Evolutionary conservation across 2,329 filamentous ascomycete species (phyloP).

Genomic region (Xylariaceae sp.): DNA sequence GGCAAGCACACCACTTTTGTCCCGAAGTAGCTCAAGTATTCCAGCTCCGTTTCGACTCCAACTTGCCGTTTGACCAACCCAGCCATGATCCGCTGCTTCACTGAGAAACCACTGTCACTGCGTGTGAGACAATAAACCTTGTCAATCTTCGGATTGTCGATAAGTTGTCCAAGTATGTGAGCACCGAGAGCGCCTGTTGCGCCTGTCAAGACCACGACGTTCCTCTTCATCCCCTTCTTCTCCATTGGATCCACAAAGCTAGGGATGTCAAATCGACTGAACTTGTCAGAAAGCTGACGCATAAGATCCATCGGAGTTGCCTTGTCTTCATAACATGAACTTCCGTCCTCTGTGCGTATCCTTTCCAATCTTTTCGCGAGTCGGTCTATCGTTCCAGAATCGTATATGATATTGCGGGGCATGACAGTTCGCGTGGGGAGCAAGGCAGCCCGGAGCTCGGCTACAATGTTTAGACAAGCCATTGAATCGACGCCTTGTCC

Average conservation of each 20-base stretch:
- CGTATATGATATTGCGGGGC: conserved; percentile 55
- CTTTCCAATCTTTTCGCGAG: conserved; percentile 1
- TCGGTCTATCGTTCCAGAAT: conserved; percentile 44
- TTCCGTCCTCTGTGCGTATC: conserved; percentile 1
- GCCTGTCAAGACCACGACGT: conserved; percentile 25
- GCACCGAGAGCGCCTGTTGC: conserved; percentile 37
- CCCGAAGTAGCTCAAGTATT: conserved; percentile 23
- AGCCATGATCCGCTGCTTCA: conserved; percentile 38
- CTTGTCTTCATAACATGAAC: no score
- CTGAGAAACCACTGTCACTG: conserved; percentile 37
- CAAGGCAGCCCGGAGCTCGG: conserved; percentile 27
- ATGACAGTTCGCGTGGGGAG: conserved; percentile 27
- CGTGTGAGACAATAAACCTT: conserved; percentile 54
- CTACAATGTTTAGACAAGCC: conserved; percentile 47
- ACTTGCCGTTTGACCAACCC: conserved; percentile 34
- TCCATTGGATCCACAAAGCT: not conserved
- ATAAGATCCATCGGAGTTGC: not conserved
- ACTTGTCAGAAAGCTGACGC: not conserved
- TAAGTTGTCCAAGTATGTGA: conserved; percentile 43
- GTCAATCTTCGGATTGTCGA: conserved; percentile 31
- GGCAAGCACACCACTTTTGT: conserved; percentile 42
- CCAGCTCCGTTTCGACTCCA: conserved; percentile 1
- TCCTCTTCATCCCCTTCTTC: not conserved
- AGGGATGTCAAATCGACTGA: no score
- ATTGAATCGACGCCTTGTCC: conserved; percentile 56